phyloP scores from a whole-genome alignment of 495 filamentous ascomycete species.

The Penicillium fimorum region DNA sequence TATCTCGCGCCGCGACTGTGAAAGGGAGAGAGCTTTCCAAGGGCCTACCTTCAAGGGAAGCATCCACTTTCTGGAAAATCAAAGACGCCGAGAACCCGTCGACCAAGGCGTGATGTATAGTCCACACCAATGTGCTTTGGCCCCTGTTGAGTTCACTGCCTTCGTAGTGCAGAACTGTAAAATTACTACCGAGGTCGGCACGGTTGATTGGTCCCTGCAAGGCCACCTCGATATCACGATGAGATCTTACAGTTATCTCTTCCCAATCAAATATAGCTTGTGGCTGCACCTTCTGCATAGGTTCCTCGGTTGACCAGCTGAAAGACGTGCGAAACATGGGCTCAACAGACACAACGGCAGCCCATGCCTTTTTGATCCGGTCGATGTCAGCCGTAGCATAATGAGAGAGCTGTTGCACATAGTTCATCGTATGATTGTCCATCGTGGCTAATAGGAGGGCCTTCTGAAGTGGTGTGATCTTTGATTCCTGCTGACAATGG shows the following conservation, averaged over 20 bases:
- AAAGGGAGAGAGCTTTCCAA: slow-evolving; percentile 5
- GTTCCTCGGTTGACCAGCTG: slow-evolving; percentile 2
- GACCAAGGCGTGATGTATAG: slow-evolving; percentile 23
- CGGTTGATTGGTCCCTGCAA: not conserved
- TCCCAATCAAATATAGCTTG: slow-evolving; percentile 3
- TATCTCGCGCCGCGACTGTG: slow-evolving; percentile 1
- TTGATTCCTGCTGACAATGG: not conserved
- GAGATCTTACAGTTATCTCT: slow-evolving; percentile 3
- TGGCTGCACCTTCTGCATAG: not conserved
- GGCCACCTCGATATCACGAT: not conserved
- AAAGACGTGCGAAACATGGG: slow-evolving; percentile 18
- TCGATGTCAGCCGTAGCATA: slow-evolving; percentile 10
- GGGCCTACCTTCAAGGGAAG: not conserved
- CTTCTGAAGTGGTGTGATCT: not conserved
- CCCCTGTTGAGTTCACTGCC: not conserved
- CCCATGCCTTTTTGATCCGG: slow-evolving; percentile 19
- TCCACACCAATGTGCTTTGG: slow-evolving; percentile 21
- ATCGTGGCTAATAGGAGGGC: not conserved
- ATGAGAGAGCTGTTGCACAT: slow-evolving; percentile 2
- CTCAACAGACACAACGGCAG: slow-evolving; percentile 9
- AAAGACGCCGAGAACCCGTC: slow-evolving; percentile 20
- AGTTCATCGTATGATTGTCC: not conserved
- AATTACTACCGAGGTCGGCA: slow-evolving; percentile 1
- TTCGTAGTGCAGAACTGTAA: slow-evolving; percentile 10
- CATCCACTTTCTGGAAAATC: slow-evolving; percentile 16